phyloP scores from a whole-genome alignment of 225 moss, liverwort and hornwort genomes.

The Sphagnum tenellum region DNA sequence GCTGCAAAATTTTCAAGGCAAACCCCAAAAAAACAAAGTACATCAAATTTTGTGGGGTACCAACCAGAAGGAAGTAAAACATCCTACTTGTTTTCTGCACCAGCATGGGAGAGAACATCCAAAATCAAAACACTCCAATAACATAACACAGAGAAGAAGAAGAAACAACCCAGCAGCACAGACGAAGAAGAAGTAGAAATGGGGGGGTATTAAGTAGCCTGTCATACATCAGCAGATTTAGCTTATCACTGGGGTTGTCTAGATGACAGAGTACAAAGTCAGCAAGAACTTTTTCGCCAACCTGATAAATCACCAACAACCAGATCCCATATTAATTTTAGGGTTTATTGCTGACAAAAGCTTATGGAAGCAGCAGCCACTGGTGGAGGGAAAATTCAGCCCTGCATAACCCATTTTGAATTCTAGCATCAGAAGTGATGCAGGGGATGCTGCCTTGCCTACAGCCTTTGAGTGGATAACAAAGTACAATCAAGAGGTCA shows the following conservation, averaged over 20 bases:
- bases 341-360: too few species aligned
- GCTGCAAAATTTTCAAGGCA: conserved; percentile 25
- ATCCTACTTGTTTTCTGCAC: too few species aligned
- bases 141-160: conserved; percentile 1
- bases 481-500: too few species aligned
- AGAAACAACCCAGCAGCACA: background rate
- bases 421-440: too few species aligned
- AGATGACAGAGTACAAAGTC: conserved; percentile 71
- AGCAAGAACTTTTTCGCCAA: conserved; percentile 81
- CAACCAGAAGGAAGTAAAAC: too few species aligned
- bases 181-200: conserved; percentile 5
- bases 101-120: background rate
- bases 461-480: too few species aligned
- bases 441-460: too few species aligned
- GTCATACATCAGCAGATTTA: conserved; percentile 71
- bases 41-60: too few species aligned
- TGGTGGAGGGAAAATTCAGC: too few species aligned
- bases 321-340: background rate
- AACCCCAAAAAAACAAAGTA: too few species aligned
- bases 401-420: too few species aligned
- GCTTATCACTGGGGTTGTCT: conserved; percentile 83
- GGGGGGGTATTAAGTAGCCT: conserved; percentile 1
- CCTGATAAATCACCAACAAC: conserved; percentile 20
- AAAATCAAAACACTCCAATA: background rate
- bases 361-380: too few species aligned